Evolutionary conservation across 176 grass and related monocot species (phyloP).

Genomic region (Alloteropsis semialata): DNA sequence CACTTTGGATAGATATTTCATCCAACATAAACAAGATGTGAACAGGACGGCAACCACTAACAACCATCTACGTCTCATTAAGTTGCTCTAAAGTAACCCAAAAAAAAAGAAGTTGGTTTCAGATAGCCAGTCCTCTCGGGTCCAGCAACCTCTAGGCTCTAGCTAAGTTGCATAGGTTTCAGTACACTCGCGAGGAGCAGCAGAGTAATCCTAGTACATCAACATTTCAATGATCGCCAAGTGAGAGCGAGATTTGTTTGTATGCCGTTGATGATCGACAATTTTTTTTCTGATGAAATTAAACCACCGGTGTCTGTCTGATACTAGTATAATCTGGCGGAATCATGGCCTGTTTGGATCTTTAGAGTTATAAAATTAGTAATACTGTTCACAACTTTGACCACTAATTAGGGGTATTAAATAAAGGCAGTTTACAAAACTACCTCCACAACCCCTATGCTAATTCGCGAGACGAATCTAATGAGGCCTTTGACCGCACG

Average conservation of each 20-base stretch:
- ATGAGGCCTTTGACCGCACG: too few species aligned
- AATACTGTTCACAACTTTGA: too few species aligned
- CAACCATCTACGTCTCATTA: conserved; percentile 17
- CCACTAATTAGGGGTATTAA: too few species aligned
- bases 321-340: not conserved
- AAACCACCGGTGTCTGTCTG: not conserved
- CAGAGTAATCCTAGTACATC: not conserved
- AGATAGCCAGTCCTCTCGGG: not conserved
- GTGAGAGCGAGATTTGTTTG: not conserved
- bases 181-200: not conserved
- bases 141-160: not conserved
- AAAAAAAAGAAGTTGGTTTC: not conserved
- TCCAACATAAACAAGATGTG: not conserved
- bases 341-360: too few species aligned
- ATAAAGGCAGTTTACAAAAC: too few species aligned
- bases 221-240: not conserved
- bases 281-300: not conserved
- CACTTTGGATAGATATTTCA: not conserved
- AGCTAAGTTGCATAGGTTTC: not conserved
- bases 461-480: too few species aligned
- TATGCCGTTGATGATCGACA: not conserved
- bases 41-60: not conserved
- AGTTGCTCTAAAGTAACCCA: not conserved
- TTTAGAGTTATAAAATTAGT: too few species aligned
- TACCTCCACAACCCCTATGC: too few species aligned